phyloP scores from a whole-genome alignment of 2,329 filamentous ascomycete species.

The Fusarium sp. region DNA sequence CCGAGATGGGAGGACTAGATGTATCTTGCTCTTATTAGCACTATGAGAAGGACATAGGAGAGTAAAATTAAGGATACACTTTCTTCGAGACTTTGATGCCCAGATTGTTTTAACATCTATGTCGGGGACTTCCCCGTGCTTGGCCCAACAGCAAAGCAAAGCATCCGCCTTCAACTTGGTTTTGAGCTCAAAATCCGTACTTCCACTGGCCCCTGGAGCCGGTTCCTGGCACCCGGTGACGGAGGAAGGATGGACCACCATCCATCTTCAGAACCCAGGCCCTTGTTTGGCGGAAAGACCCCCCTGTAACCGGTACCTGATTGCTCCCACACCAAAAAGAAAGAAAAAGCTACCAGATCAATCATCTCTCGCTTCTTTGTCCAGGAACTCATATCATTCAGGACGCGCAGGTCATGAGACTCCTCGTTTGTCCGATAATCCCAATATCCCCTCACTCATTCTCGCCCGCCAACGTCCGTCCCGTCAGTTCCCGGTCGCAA shows the following conservation, averaged over 20 bases:
- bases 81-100: neutral
- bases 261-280: constrained; percentile 20
- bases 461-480: neutral
- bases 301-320: constrained; percentile 46
- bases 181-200: constrained; percentile 25
- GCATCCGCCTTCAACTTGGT: neutral
- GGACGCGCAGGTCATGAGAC: constrained; percentile 13
- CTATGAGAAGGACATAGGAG: neutral
- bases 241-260: constrained; percentile 28
- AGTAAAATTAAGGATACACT: neutral
- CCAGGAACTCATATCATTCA: constrained; percentile 14
- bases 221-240: constrained; percentile 40
- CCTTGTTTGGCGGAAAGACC: constrained; percentile 38
- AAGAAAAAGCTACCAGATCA: constrained; percentile 22
- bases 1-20: neutral
- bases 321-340: constrained; percentile 38
- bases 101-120: neutral
- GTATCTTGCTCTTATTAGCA: too few relatives aligned
- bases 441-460: neutral
- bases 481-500: constrained; percentile 20
- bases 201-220: constrained; percentile 32
- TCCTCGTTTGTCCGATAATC: neutral
- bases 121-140: neutral
- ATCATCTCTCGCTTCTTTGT: constrained; percentile 41
- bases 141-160: neutral